Evolutionary conservation across 1,284 basidiomycete genomes (phyloP).

Genomic region (Neonothopanus nambi): DNA sequence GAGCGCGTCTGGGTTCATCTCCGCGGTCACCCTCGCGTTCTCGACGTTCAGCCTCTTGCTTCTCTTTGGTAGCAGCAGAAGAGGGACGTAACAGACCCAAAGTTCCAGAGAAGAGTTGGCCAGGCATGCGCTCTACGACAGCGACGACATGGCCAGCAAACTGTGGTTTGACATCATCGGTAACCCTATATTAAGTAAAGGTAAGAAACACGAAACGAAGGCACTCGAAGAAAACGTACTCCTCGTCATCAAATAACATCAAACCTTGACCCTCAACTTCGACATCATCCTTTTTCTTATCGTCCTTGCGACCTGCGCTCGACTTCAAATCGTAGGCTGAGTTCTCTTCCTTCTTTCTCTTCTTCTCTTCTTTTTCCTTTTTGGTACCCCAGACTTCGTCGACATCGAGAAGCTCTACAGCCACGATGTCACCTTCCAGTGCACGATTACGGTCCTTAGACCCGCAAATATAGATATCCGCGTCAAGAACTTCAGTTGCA

Average conservation of each 20-base stretch:
- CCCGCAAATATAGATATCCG: conserved; percentile 98
- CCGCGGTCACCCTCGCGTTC: conserved; percentile 93
- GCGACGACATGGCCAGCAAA: conserved; percentile 98
- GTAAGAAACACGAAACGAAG: conserved; percentile 11
- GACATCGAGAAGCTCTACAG: conserved; percentile 96
- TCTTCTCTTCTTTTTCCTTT: conserved; percentile 99
- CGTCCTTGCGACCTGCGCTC: conserved; percentile 81
- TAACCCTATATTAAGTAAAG: conserved; percentile 61
- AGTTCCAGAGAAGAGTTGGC: conserved; percentile 97
- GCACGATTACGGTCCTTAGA: conserved; percentile 99
- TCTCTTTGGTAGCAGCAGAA: conserved; percentile 98
- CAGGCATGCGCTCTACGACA: conserved; percentile 98
- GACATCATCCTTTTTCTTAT: conserved; percentile 99
- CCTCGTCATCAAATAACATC: conserved; percentile 96
- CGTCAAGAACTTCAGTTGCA: conserved; percentile 97
- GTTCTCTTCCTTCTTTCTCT: conserved; percentile 99
- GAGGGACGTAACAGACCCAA: conserved; percentile 94
- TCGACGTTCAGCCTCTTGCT: conserved; percentile 96
- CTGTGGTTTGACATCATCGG: conserved; percentile 94
- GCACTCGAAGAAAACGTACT: conserved; percentile 50
- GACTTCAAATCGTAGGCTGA: conserved; percentile 85
- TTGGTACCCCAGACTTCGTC: conserved; percentile 99
- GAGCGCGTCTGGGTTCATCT: conserved; percentile 72
- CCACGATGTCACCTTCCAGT: conserved; percentile 97
- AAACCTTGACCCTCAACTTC: conserved; percentile 99